Percentiles rank a stretch among this genome's conserved stretches.
phyloP scores from a whole-genome alignment of 208 protist genomes.

The Naegleria gruberi region DNA sequence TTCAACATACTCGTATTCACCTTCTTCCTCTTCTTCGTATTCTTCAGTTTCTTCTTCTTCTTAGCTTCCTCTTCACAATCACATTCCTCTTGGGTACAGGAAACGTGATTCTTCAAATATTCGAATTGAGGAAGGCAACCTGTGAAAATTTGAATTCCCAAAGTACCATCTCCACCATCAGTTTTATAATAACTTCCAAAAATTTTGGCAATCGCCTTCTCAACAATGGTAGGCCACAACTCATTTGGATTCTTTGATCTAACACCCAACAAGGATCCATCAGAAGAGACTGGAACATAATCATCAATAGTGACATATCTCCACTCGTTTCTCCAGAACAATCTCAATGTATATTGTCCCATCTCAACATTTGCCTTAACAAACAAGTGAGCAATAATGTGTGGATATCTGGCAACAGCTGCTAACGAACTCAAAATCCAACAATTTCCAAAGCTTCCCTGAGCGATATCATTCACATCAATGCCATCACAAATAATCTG shows the following conservation, averaged over 20 bases:
- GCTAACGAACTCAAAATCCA: neutral
- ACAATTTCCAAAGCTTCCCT: neutral
- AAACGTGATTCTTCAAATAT: too few relatives aligned
- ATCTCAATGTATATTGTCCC: constrained; percentile 68
- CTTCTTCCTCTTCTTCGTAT: too few relatives aligned
- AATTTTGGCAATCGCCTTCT: constrained; percentile 84
- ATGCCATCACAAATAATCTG: too few relatives aligned
- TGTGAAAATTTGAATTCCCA: neutral
- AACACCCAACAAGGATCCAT: constrained; percentile 47
- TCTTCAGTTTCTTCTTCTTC: neutral
- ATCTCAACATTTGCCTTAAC: constrained; percentile 35
- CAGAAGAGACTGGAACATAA: constrained; percentile 57
- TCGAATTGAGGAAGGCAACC: neutral
- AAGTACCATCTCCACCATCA: constrained; percentile 40
- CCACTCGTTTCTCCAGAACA: constrained; percentile 66
- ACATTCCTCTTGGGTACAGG: too few relatives aligned
- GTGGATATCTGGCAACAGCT: neutral
- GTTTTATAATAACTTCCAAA: constrained; percentile 74
- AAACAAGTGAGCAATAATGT: neutral
- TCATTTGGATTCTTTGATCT: constrained; percentile 38
- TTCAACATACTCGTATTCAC: neutral
- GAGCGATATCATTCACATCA: neutral
- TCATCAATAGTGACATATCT: constrained; percentile 69
- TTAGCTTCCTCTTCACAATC: too few relatives aligned
- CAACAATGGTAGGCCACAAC: constrained; percentile 61